Evolutionary conservation across 2,329 filamentous ascomycete genomes (phyloP).

Genomic region (Sphaerulina vaccinii): DNA sequence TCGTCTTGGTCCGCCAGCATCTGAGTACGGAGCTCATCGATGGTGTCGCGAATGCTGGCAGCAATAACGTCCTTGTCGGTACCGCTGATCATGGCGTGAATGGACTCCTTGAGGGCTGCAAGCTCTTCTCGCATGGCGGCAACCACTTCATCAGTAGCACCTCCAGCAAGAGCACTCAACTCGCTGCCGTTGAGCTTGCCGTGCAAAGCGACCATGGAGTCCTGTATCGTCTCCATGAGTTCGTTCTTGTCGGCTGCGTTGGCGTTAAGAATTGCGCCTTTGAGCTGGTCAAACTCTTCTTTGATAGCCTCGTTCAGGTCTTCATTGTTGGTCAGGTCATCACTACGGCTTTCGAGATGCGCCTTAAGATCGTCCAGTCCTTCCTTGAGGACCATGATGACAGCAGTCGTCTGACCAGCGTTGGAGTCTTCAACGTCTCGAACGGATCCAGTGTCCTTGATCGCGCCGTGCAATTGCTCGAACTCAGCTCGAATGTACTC

Average conservation of each 20-base stretch:
- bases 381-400: conserved; percentile 36
- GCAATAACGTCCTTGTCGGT: conserved; percentile 62
- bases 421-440: conserved; percentile 29
- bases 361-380: conserved; percentile 35
- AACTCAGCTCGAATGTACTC: conserved; percentile 57
- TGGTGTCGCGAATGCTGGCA: conserved; percentile 57
- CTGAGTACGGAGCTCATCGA: conserved; percentile 45
- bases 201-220: conserved; percentile 50
- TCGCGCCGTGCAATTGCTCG: conserved; percentile 59
- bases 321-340: conserved; percentile 36
- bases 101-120: conserved; percentile 58
- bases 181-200: conserved; percentile 44
- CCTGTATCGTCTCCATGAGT: conserved; percentile 59
- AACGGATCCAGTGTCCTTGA: conserved; percentile 43
- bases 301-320: conserved; percentile 68
- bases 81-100: conserved; percentile 52
- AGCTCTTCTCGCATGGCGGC: conserved; percentile 59
- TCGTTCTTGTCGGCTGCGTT: conserved; percentile 59
- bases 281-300: conserved; percentile 77
- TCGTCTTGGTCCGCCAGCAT: conserved; percentile 42
- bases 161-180: conserved; percentile 29
- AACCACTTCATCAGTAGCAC: conserved; percentile 47
- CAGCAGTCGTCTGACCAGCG: conserved; percentile 29
- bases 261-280: conserved; percentile 69
- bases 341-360: conserved; percentile 25